Conservation (phyloP, 31 red algal species). For the Asparagopsis taxiformis region DNA sequence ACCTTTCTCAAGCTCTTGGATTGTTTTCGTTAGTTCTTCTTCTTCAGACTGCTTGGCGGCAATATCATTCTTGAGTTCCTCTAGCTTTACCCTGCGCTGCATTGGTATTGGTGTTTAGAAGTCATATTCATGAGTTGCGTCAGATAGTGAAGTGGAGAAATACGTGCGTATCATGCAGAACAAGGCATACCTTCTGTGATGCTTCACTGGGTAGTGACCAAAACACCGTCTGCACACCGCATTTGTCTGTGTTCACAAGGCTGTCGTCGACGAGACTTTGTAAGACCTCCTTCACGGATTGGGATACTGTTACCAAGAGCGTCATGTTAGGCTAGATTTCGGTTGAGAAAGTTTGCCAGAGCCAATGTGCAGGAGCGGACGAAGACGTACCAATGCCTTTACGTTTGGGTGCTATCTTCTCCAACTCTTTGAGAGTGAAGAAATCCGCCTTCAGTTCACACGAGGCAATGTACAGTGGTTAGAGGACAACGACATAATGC, state of each 20-base stretch:
- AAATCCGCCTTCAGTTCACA: constrained; percentile 37
- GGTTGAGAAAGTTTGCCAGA: no score
- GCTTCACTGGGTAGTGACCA: constrained; percentile 86
- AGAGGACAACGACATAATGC: background rate
- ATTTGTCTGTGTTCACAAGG: constrained; percentile 86
- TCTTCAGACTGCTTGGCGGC: constrained; percentile 11
- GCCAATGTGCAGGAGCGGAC: no score
- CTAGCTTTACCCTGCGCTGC: constrained; percentile 5
- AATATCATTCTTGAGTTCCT: background rate
- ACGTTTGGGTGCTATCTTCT: constrained; percentile 88
- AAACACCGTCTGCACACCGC: constrained; percentile 85
- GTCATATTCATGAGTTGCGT: constrained; percentile 3
- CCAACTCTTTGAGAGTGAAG: constrained; percentile 93
- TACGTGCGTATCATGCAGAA: background rate
- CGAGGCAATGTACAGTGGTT: background rate
- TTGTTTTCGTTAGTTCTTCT: background rate
- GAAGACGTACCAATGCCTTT: constrained; percentile 76
- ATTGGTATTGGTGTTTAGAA: constrained; percentile 1
- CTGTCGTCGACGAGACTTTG: constrained; percentile 88
- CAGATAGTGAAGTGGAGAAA: background rate
- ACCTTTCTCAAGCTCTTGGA: constrained; percentile 20
- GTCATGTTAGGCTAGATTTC: no score
- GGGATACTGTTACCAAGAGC: constrained; percentile 53
- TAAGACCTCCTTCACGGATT: constrained; percentile 93
- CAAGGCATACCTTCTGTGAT: constrained; percentile 56